Evolutionary conservation across 2,329 filamentous ascomycete genomes (phyloP).

Genomic region (Fusarium denticulatum): DNA sequence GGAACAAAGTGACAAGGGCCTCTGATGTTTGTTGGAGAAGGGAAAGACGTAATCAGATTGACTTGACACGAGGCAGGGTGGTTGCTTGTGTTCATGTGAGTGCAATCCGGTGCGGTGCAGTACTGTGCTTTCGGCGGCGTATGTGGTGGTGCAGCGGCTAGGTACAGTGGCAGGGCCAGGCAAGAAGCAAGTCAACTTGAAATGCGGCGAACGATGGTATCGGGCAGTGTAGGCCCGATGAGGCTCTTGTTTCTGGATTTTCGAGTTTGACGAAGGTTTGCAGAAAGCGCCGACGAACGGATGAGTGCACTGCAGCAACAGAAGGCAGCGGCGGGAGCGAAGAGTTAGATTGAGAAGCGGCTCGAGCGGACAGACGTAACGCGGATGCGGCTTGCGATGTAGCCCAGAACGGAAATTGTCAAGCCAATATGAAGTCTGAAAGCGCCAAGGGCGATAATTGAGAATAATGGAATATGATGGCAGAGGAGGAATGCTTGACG

Average conservation of each 20-base stretch:
- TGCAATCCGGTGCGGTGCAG: constrained; percentile 30
- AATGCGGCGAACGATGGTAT: not conserved
- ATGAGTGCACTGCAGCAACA: constrained; percentile 8
- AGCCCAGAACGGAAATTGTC: constrained; percentile 33
- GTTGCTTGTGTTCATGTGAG: constrained; percentile 38
- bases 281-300: constrained; percentile 26
- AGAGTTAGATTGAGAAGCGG: constrained; percentile 16
- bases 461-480: constrained; percentile 41
- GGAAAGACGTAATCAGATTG: constrained; percentile 17
- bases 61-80: constrained; percentile 31
- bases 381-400: constrained; percentile 18
- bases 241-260: constrained; percentile 27
- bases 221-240: constrained; percentile 18
- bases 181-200: constrained; percentile 28
- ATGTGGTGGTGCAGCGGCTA: constrained; percentile 40
- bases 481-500: constrained; percentile 43
- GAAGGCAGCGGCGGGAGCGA: constrained; percentile 7
- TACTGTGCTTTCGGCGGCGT: constrained; percentile 36
- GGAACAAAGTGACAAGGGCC: constrained; percentile 28
- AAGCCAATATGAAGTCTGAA: constrained; percentile 26
- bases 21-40: constrained; percentile 19
- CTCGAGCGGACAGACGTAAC: constrained; percentile 18
- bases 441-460: constrained; percentile 21
- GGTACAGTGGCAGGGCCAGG: constrained; percentile 28
- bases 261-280: constrained; percentile 30